Conservation (phyloP, 1,139 yeast genomes). For the Entelexis paramagnoliae region DNA sequence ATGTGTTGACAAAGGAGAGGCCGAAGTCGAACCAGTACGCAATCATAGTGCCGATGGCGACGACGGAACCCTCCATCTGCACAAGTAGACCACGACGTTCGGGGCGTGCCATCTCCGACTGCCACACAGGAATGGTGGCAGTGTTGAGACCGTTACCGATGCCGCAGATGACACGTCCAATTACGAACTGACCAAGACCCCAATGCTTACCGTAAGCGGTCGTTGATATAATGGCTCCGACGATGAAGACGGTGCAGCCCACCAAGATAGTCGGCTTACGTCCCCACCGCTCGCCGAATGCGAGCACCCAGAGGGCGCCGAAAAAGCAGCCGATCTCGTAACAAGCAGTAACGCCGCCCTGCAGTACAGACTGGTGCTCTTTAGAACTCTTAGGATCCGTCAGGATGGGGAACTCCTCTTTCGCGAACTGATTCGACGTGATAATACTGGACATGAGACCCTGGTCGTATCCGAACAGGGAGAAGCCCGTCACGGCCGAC, state of each 20-base stretch:
- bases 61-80: slow-evolving; percentile 57
- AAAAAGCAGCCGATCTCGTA: slow-evolving; percentile 26
- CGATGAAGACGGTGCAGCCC: slow-evolving; percentile 26
- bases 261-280: slow-evolving; percentile 32
- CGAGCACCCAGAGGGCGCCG: slow-evolving; percentile 24
- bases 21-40: slow-evolving; percentile 80
- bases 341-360: slow-evolving; percentile 66
- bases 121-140: slow-evolving; percentile 50
- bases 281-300: slow-evolving; percentile 29
- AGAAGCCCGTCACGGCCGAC: slow-evolving; percentile 50
- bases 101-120: slow-evolving; percentile 51
- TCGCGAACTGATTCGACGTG: slow-evolving; percentile 50
- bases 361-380: slow-evolving; percentile 28
- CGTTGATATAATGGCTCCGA: slow-evolving; percentile 27
- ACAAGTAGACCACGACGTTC: slow-evolving; percentile 45
- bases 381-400: not conserved
- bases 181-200: slow-evolving; percentile 38
- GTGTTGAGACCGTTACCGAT: slow-evolving; percentile 53
- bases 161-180: slow-evolving; percentile 50
- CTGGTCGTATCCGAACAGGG: slow-evolving; percentile 31
- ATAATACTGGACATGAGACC: slow-evolving; percentile 42
- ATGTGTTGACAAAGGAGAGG: slow-evolving; percentile 43
- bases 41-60: slow-evolving; percentile 59
- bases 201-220: slow-evolving; percentile 25
- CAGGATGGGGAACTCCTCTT: slow-evolving; percentile 24